Base-by-base conservation (phyloP, 2,329 filamentous ascomycete genomes). In the Penicillium janthinellum region DNA sequence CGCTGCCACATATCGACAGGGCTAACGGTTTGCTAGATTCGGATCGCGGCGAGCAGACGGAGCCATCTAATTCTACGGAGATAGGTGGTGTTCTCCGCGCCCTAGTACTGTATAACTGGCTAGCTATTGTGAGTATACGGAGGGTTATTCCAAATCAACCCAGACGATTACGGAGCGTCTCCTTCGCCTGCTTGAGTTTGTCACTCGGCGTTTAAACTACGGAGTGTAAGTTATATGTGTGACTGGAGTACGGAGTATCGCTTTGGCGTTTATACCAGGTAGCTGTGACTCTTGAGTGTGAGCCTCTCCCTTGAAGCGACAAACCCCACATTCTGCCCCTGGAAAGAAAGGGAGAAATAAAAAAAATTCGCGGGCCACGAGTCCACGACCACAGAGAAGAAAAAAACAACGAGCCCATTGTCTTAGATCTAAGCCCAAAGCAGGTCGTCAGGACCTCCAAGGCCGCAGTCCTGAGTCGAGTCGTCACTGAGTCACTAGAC, bases 391-490 rank as follows among this genome's bases (percentile, higher is more conserved):
- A 53, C 8, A 28, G 7, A 34, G 28, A 34, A 31, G n/a, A 17
- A 20, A 41, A 41, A 17, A 41, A 20, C 17, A n/a, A n/a, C 12
- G 17, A 25, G 35, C 49, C 17, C 20, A 52, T 37, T 54, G 51
- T 54, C 51, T 54, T 20, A 35, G 51, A 54, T 54, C 51, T 54
- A 42, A 42, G 28, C 38, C 49, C 20, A 52, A 52, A 39, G 20
- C 17, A 51, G 39, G 17, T 31, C 7, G 11, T n/a, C 49, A 35
- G 10, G 8, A 35, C 28, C 28, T 31, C 28, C 7, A 22, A 22
- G 22, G 22, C 22, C 22, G 22, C 22, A 22, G 31, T 10, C 31
- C 31, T 8, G 7, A 31, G 31, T 31, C 31, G 31, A 31, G 31
- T 31, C 7, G 31, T 39, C 35, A 20, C 28, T 35, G 34, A 52